Evolutionary conservation across 1,284 basidiomycete genomes (phyloP), one percentile per base, ranked within the genome.

Genomic region (Apiotrichum gracile): DNA sequence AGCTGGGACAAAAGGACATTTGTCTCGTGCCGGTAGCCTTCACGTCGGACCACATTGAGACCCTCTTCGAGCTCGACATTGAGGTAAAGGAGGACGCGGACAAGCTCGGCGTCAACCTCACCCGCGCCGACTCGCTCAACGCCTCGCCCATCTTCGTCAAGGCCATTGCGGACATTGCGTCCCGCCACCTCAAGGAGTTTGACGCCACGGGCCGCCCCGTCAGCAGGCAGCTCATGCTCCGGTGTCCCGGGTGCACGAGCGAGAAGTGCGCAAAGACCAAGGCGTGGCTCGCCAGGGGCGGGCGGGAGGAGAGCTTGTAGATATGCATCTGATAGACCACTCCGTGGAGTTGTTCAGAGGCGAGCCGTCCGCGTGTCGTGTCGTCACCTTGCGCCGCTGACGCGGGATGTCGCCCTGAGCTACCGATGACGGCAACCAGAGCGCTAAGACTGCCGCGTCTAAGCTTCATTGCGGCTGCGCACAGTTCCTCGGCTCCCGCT

Each of bases 31-130:
- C 96, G 1, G 92, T 99, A 59, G 94, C 96, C 19, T 99, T 99
- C 77, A 99, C 96, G 19, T 91, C 87, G 70, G 96, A 99, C 77
- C 96, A 98, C 75, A 97, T 99, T 69, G 96, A 99, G 78, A 99
- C 96, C 24, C 80, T 99, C 43, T 98, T 88, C 72, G 96, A 98
- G 77, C 81, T 98, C 45, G 96, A 99, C 75, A 76, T 93, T 51
- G 96, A 99, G 74, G 93, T 97, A 66, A 82, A 82, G 57, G 86
- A 87, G 76, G 94, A 98, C 74, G 94, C 88, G 8, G 82, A 83
- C 68, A 85, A 94, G 83, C 86, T 86, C 61, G 94, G 96, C 27
- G 86, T 99, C 67, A 85, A 91, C 61, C 82, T 96, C 38, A 82
- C 88, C 55, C 85, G 96, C n/a, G 88, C 89, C 38, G 90, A 88